phyloP scores from a whole-genome alignment of 2,329 filamentous ascomycete genomes.

The Calonectria henricotiae region DNA sequence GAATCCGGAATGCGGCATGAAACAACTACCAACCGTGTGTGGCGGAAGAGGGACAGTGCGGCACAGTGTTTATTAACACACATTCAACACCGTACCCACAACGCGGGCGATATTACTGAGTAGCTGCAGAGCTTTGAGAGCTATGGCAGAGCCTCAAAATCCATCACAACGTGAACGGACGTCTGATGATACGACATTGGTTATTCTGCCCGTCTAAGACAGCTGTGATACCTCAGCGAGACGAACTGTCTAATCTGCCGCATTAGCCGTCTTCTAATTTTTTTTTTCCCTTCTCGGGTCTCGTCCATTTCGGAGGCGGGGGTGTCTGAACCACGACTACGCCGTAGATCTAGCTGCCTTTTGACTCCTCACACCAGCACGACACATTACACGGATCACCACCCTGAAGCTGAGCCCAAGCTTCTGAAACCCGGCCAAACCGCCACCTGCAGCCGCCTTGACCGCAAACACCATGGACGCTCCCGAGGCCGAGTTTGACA shows the following conservation, averaged over 20 bases:
- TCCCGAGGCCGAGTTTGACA: constrained; percentile 73
- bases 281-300: not conserved
- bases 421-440: constrained; percentile 21
- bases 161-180: constrained; percentile 4
- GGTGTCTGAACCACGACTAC: constrained; percentile 25
- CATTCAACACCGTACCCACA: constrained; percentile 5
- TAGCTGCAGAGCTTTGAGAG: not conserved
- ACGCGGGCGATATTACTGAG: not conserved
- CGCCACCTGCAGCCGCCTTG: not conserved
- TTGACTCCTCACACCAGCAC: constrained; percentile 16
- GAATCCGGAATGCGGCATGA: constrained; percentile 1
- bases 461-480: constrained; percentile 69
- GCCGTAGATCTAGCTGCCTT: constrained; percentile 38
- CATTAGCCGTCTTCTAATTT: not conserved
- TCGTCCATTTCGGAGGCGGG: constrained; percentile 10
- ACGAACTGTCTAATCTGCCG: not conserved
- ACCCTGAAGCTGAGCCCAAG: constrained; percentile 1
- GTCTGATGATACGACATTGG: not conserved
- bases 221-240: not conserved
- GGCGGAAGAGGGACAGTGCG: constrained; percentile 1
- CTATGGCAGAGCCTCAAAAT: constrained; percentile 12
- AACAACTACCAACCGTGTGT: not conserved
- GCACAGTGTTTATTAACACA: not conserved
- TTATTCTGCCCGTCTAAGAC: not conserved
- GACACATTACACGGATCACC: constrained; percentile 22